These are phyloP conservation scores for Aspergillus novoparasiticus DNA, from an alignment of 2,329 filamentous ascomycete genomes.

Conservation along the genomic window DNA sequence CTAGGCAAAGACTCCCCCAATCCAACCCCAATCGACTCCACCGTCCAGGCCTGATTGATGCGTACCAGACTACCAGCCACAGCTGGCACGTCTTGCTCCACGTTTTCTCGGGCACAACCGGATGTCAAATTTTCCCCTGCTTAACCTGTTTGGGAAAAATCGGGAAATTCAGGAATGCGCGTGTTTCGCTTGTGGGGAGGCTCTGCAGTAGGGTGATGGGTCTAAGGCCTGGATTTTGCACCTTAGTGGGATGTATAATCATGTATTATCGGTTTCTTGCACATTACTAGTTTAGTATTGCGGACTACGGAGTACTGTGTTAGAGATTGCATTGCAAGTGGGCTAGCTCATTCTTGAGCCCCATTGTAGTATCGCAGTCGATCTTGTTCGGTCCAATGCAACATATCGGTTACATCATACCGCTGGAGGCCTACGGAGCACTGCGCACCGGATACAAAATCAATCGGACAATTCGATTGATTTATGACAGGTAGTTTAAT, in stretches of 20 bases:
- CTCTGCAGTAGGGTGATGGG: not conserved
- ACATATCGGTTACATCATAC: constrained; percentile 5
- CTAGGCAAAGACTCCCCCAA: constrained; percentile 6
- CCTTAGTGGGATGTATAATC: not conserved
- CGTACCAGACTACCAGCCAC: constrained; percentile 8
- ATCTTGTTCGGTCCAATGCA: not conserved
- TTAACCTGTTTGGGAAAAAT: not conserved
- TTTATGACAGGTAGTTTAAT: not conserved
- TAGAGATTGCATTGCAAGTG: not conserved
- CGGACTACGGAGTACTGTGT: not conserved
- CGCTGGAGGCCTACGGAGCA: not conserved
- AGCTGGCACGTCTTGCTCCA: constrained; percentile 12
- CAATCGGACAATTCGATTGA: not conserved
- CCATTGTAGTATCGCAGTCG: not conserved
- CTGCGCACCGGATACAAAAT: not conserved
- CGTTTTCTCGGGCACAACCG: constrained; percentile 18
- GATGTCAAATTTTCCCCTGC: constrained; percentile 10
- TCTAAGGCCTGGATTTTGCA: not conserved
- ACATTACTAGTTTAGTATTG: constrained; percentile 2
- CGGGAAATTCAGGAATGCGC: constrained; percentile 14
- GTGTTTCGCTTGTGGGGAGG: constrained; percentile 4
- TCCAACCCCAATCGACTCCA: not conserved
- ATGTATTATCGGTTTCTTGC: constrained; percentile 1
- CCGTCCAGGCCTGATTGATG: constrained; percentile 6
- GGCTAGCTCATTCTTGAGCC: not conserved